Evolutionary conservation across 306 rosid species (phyloP).

Genomic region (Prunus campanulata): DNA sequence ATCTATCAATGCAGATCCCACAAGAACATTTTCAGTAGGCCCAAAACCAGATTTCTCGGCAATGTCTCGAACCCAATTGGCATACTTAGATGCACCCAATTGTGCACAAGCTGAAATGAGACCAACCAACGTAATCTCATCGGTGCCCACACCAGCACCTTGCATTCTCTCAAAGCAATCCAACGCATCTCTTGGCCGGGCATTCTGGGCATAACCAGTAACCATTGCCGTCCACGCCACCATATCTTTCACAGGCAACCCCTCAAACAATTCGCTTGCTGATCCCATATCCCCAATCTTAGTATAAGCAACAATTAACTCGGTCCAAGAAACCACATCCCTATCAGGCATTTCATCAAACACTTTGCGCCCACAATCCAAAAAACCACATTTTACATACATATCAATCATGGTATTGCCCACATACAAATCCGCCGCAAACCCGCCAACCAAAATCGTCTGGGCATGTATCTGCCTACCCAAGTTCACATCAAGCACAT

Average conservation of each 20-base stretch:
- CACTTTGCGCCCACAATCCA: constrained; percentile 52
- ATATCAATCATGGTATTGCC: constrained; percentile 65
- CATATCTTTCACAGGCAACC: constrained; percentile 58
- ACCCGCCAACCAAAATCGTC: constrained; percentile 65
- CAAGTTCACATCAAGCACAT: constrained; percentile 24
- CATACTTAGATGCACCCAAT: constrained; percentile 52
- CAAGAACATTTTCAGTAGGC: constrained; percentile 51
- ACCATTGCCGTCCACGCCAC: constrained; percentile 90
- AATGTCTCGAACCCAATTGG: constrained; percentile 56
- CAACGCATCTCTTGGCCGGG: constrained; percentile 60
- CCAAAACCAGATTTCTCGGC: constrained; percentile 54
- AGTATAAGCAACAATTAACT: constrained; percentile 63
- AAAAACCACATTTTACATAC: constrained; percentile 64
- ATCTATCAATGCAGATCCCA: constrained; percentile 81
- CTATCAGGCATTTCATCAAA: constrained; percentile 75
- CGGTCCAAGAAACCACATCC: constrained; percentile 83
- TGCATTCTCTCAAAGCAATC: constrained; percentile 48
- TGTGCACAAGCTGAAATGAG: constrained; percentile 80
- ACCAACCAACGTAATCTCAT: constrained; percentile 68
- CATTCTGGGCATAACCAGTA: constrained; percentile 76
- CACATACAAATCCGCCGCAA: constrained; percentile 59
- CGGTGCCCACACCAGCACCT: constrained; percentile 41
- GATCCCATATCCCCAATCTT: constrained; percentile 57
- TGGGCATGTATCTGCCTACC: constrained; percentile 74
- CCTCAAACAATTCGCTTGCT: constrained; percentile 62